Conservation (phyloP, 2,329 filamentous ascomycete genomes). For the Trichoderma afroharzianum region DNA sequence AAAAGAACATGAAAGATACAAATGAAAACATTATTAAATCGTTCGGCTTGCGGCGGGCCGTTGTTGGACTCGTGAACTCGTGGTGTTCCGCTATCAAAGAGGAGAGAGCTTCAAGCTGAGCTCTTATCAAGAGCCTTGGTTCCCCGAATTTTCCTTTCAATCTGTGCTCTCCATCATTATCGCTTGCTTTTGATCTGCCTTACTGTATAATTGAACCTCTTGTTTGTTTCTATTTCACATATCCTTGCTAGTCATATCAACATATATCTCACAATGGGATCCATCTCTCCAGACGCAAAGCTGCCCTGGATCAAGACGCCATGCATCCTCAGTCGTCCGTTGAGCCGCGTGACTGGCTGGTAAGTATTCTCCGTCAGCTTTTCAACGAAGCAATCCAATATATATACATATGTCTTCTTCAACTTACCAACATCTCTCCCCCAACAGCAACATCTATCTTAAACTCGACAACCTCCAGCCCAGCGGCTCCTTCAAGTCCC, state of each 20-base stretch:
- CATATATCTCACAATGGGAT: slow-evolving; percentile 36
- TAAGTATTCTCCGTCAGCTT: slow-evolving; percentile 30
- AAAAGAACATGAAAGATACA: not conserved
- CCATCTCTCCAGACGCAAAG: slow-evolving; percentile 35
- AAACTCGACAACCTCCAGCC: slow-evolving; percentile 85
- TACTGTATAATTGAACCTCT: not conserved
- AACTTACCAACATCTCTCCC: not conserved
- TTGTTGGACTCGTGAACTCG: not conserved
- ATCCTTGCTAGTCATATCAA: not conserved
- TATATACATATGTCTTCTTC: not conserved
- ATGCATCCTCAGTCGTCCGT: slow-evolving; percentile 60
- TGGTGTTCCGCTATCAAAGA: not conserved
- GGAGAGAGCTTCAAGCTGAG: not conserved
- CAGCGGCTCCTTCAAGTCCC: slow-evolving; percentile 81
- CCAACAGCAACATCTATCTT: slow-evolving; percentile 67
- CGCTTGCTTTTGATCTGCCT: not conserved
- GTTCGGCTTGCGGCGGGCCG: not conserved
- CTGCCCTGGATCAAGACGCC: slow-evolving; percentile 70
- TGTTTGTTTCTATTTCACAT: not conserved
- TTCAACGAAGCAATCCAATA: not conserved
- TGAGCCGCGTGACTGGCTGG: slow-evolving; percentile 71
- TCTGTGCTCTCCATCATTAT: not conserved
- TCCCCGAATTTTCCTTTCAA: slow-evolving; percentile 6
- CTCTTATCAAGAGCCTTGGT: slow-evolving; percentile 2
- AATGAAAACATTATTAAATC: not conserved